Percentiles rank a stretch among this genome's conserved stretches.
Evolutionary conservation across 352 stramenopile genomes (phyloP).

Genomic region (Pythium brachiatum): DNA sequence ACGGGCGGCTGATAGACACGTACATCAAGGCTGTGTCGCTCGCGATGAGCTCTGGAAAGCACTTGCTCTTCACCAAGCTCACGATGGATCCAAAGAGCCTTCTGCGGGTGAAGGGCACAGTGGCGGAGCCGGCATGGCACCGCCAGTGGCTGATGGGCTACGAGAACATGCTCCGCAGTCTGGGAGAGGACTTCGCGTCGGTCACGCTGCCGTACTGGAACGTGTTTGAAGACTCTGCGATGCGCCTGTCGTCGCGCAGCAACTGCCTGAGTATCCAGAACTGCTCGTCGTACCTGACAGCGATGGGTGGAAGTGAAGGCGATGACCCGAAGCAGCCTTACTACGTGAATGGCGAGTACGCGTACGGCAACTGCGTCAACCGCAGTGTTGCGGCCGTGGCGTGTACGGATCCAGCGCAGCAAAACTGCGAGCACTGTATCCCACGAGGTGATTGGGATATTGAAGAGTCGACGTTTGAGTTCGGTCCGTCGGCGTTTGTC

Average conservation of each 20-base stretch:
- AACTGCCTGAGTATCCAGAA: conserved; percentile 27
- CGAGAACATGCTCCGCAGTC: conserved; percentile 42
- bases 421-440: conserved; percentile 59
- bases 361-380: conserved; percentile 57
- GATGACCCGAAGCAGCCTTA: conserved; percentile 25
- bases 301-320: conserved; percentile 51
- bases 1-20: conserved; percentile 7
- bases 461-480: conserved; percentile 58
- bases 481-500: conserved; percentile 56
- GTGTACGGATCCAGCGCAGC: conserved; percentile 32
- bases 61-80: conserved; percentile 34
- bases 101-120: conserved; percentile 21
- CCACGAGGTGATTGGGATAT: conserved; percentile 66
- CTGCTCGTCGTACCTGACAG: conserved; percentile 45
- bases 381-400: conserved; percentile 40
- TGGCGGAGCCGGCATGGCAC: conserved; percentile 28
- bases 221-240: conserved; percentile 27
- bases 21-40: conserved; percentile 29
- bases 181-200: conserved; percentile 23
- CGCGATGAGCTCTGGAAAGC: conserved; percentile 32
- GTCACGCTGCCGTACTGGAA: conserved; percentile 42
- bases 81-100: conserved; percentile 25
- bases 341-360: conserved; percentile 31
- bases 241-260: conserved; percentile 18
- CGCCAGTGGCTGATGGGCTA: conserved; percentile 34